Base-by-base conservation (phyloP, 805 yeast species). In the Candida peoriensis region DNA sequence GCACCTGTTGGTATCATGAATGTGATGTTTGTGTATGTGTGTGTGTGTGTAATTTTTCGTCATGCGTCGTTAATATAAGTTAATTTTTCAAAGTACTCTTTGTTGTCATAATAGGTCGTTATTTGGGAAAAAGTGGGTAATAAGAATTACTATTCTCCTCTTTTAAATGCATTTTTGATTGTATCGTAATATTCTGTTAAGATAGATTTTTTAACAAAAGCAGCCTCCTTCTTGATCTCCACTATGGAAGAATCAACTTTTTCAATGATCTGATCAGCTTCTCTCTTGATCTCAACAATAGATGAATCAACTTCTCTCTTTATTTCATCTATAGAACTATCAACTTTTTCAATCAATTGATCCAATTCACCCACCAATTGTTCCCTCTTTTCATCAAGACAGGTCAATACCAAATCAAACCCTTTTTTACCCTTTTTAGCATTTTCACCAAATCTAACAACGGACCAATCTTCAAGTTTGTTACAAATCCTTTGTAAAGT, bases 401-500 rank as follows among this genome's bases (percentile, higher is more conserved):
- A 54, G 37, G 73, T 56, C 37, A 90, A 65, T 3, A 93, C 97
- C 3, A 74, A 58, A 43, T 93, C 97, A 47, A 90, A 89, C 0
- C 96, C 98, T 20, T 61, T 47, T 47, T 78, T 81, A 20, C 98
- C 98, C 47, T 74, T 74, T 36, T 61, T 61, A 12, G 97, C 96
- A 58, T 90, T 90, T 55, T 85, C 93, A 29, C 79, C 76, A 59
- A 90, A 93, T 55, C 97, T 68, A 52, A 84, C 85, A 6, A 86
- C 81, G 0, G 89, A 76, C 95, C 96, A 90, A 32, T 87, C 94
- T 58, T 90, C 98, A 42, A 90, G 67, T 57, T 83, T 80, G 53
- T 78, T 83, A 56, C 95, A 82, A 5, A 93, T 60, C 39, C 75
- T 70, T 36, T 68, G 61, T 60, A 87, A 71, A 3, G 81, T 66